A percentile compares a stretch with the other conserved stretches of the same genome.
phyloP scores from a whole-genome alignment of 192 early-diverging fungal genomes.

The Backusella parvicylindrica region DNA sequence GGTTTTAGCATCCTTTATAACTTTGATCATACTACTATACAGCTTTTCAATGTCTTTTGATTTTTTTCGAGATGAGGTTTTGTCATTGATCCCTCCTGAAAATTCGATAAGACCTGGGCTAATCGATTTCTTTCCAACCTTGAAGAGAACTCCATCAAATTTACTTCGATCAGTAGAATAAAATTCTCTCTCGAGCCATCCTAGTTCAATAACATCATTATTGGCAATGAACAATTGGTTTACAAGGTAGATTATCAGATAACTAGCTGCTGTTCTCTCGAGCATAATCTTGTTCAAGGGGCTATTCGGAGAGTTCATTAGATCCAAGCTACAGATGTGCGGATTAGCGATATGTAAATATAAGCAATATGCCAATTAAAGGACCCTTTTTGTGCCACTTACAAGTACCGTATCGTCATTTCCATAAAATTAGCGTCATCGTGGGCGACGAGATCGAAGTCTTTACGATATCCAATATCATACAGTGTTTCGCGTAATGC shows the following conservation, averaged over 20 bases:
- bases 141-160: background rate
- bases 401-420: background rate
- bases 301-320: background rate
- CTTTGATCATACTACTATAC: background rate
- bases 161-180: background rate
- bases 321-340: background rate
- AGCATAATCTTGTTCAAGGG: background rate
- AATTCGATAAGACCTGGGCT: background rate
- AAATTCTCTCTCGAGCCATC: constrained; percentile 1
- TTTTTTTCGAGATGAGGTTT: background rate
- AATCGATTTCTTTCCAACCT: background rate
- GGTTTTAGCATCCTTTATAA: background rate
- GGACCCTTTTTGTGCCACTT: background rate
- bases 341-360: background rate
- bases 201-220: constrained; percentile 1
- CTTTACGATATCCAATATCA: background rate
- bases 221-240: background rate
- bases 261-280: background rate
- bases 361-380: background rate
- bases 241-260: background rate
- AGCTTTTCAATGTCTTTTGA: constrained; percentile 1
- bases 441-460: background rate
- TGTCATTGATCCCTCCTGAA: background rate
- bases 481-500: background rate
- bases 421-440: background rate